These are phyloP conservation scores for Sequoiadendron giganteum DNA, from an alignment of 75 land plant species.

Conservation along the genomic window DNA sequence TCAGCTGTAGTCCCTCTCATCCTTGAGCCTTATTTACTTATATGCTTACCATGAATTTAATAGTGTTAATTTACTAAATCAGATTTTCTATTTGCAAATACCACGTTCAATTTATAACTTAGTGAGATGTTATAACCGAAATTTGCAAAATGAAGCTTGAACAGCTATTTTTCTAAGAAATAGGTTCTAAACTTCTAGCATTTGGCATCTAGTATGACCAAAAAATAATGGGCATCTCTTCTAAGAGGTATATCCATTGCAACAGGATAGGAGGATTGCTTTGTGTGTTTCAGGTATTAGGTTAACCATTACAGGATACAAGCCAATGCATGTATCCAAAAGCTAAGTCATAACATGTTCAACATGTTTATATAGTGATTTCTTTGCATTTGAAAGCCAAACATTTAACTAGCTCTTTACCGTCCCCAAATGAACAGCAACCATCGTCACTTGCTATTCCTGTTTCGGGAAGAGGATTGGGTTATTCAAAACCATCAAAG, in stretches of 20 bases:
- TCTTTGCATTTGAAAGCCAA: neutral
- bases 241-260: neutral
- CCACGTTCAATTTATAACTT: no score
- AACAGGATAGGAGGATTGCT: neutral
- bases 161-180: no score
- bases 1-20: neutral
- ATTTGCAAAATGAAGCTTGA: no score
- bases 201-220: no score
- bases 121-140: no score
- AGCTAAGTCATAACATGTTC: neutral
- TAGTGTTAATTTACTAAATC: neutral
- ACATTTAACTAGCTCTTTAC: neutral
- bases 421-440: neutral
- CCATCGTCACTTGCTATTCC: neutral
- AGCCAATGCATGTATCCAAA: neutral
- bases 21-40: neutral
- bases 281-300: neutral
- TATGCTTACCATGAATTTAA: neutral
- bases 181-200: no score
- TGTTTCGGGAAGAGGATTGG: neutral
- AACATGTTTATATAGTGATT: neutral
- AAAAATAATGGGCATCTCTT: no score
- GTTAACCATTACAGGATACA: neutral
- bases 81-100: no score
- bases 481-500: neutral